A percentile compares a stretch with the other conserved stretches of the same genome.
phyloP scores from a whole-genome alignment of 2,329 filamentous ascomycete genomes.

The Colletotrichum spaethianum region DNA sequence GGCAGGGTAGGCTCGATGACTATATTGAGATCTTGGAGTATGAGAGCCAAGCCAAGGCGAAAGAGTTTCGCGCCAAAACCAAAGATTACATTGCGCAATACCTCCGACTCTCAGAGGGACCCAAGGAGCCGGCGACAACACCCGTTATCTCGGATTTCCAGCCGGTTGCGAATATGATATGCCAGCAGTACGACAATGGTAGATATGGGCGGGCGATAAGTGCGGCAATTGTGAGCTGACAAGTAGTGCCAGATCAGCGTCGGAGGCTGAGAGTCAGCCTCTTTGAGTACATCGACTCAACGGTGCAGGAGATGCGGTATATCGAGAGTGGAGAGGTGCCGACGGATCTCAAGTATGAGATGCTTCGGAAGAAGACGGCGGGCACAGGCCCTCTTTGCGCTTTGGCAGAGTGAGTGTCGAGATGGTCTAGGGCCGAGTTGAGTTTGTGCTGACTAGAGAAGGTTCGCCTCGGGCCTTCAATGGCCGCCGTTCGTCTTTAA shows the following conservation, averaged over 20 bases:
- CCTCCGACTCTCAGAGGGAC: constrained; percentile 20
- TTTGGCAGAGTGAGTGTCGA: constrained; percentile 33
- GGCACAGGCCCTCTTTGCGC: constrained; percentile 36
- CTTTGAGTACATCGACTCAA: constrained; percentile 38
- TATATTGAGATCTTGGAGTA: constrained; percentile 35
- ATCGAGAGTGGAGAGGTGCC: constrained; percentile 32
- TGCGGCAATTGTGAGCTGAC: constrained; percentile 2
- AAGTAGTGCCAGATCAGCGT: constrained; percentile 17
- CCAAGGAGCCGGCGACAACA: not conserved
- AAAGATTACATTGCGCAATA: constrained; percentile 31
- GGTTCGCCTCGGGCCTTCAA: constrained; percentile 28
- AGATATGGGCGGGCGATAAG: not conserved
- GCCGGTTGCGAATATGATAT: constrained; percentile 25
- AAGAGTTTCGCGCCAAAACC: constrained; percentile 22
- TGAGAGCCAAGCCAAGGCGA: constrained; percentile 12
- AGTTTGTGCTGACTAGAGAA: constrained; percentile 19
- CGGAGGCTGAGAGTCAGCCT: constrained; percentile 21
- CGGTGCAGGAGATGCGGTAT: constrained; percentile 26
- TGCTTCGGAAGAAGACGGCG: constrained; percentile 30
- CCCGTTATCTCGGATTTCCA: constrained; percentile 19
- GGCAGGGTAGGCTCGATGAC: constrained; percentile 40
- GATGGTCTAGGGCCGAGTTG: no score
- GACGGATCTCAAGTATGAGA: constrained; percentile 22
- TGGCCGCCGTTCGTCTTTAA: constrained; percentile 7
- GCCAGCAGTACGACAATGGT: constrained; percentile 31